phyloP scores from a whole-genome alignment of 371 early-diverging fungal species.

The Mucor circinelloides region DNA sequence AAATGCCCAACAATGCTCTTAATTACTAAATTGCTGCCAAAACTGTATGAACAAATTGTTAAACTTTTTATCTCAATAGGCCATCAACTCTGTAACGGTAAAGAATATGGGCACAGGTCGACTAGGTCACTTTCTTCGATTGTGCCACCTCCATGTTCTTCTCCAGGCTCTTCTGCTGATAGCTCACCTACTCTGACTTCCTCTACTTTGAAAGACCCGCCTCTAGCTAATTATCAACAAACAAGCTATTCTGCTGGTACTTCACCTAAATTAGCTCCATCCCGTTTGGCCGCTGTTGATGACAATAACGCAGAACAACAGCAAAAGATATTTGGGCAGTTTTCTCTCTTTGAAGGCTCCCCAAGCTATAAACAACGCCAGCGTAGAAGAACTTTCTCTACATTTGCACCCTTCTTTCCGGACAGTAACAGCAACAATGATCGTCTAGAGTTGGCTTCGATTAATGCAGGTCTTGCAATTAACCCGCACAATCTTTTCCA shows the following conservation, averaged over 20 bases:
- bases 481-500: conserved; percentile 10
- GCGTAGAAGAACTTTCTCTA: conserved; percentile 55
- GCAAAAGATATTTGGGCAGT: conserved; percentile 52
- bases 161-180: not conserved
- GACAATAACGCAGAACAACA: conserved; percentile 12
- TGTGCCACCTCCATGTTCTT: not conserved
- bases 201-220: not conserved
- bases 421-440: conserved; percentile 8
- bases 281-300: not conserved
- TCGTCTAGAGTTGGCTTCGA: conserved; percentile 14
- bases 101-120: conserved; percentile 5
- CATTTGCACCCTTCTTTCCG: conserved; percentile 6
- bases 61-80: conserved; percentile 6
- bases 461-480: conserved; percentile 17
- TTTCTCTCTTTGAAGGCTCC: conserved; percentile 66
- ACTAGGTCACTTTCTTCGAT: conserved; percentile 14
- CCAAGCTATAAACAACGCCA: conserved; percentile 69
- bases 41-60: not conserved
- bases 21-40: not conserved
- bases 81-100: not conserved
- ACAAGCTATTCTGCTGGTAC: conserved; percentile 13
- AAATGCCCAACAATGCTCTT: not conserved
- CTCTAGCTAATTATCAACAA: not conserved
- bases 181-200: not conserved
- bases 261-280: conserved; percentile 7